phyloP scores from a whole-genome alignment of 345 rosid species.

The Aquilaria yunnanensis region DNA sequence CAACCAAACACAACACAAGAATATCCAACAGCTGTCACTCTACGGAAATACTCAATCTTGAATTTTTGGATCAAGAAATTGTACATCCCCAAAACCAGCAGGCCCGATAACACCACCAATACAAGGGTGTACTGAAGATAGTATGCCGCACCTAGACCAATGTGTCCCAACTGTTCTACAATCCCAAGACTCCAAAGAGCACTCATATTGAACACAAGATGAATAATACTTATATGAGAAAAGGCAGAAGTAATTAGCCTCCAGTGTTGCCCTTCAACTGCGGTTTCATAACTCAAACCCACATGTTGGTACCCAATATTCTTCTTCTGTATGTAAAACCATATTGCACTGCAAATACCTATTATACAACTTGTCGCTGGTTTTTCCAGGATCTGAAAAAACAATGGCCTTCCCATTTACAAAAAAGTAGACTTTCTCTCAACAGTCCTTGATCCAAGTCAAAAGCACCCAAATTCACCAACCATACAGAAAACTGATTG shows the following conservation, averaged over 20 bases:
- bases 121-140: slow-evolving; percentile 91
- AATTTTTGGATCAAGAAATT: slow-evolving; percentile 68
- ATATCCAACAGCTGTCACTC: slow-evolving; percentile 97
- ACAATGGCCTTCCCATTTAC: slow-evolving; percentile 73
- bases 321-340: slow-evolving; percentile 92
- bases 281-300: slow-evolving; percentile 83
- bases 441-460: neutral
- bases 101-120: slow-evolving; percentile 65
- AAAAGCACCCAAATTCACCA: slow-evolving; percentile 1
- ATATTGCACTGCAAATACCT: slow-evolving; percentile 61
- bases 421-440: neutral
- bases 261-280: slow-evolving; percentile 85
- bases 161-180: slow-evolving; percentile 61
- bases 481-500: neutral
- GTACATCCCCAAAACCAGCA: slow-evolving; percentile 70
- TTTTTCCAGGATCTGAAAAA: slow-evolving; percentile 76
- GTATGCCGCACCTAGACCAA: slow-evolving; percentile 75
- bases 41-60: slow-evolving; percentile 75
- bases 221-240: slow-evolving; percentile 86
- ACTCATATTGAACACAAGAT: slow-evolving; percentile 96
- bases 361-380: slow-evolving; percentile 84
- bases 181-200: slow-evolving; percentile 98
- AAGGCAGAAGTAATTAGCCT: slow-evolving; percentile 92
- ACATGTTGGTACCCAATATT: slow-evolving; percentile 85
- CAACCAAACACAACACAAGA: slow-evolving; percentile 98